A percentile compares a stretch with the other conserved stretches of the same genome.
These are phyloP conservation scores for Raphanus hybrid DNA, from an alignment of 441 rosid species.

Conservation along the genomic window DNA sequence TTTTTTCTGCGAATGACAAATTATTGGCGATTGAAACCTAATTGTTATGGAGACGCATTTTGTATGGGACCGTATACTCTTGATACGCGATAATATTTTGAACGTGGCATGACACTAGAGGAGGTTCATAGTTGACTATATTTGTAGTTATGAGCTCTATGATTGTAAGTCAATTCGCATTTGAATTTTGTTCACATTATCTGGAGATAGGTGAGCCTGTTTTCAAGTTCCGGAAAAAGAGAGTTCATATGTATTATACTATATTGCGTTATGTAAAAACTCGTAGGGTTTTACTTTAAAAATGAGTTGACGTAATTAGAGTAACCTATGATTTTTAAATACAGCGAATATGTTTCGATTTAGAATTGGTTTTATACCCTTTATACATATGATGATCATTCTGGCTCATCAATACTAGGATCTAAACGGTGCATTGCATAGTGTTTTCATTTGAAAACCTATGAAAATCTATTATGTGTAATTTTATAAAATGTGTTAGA, in stretches of 20 bases:
- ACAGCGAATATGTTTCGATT: neutral
- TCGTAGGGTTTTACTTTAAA: constrained; percentile 11
- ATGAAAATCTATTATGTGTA: neutral
- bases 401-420: constrained; percentile 17
- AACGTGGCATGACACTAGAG: constrained; percentile 38
- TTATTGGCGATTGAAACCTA: constrained; percentile 34
- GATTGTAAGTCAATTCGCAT: constrained; percentile 39
- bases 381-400: neutral
- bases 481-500: neutral
- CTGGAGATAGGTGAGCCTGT: constrained; percentile 12
- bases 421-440: neutral
- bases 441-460: neutral
- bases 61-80: constrained; percentile 24
- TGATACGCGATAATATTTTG: constrained; percentile 30
- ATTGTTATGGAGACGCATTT: constrained; percentile 35
- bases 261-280: neutral
- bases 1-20: constrained; percentile 19
- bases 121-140: constrained; percentile 37
- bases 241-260: constrained; percentile 3
- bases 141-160: constrained; percentile 34
- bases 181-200: constrained; percentile 42
- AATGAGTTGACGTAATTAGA: constrained; percentile 10
- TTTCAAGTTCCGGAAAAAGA: constrained; percentile 1
- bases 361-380: neutral
- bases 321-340: constrained; percentile 4